These are phyloP conservation scores for Wickerhamomyces bovis DNA, from an alignment of 805 yeast species.

Conservation along the genomic window DNA sequence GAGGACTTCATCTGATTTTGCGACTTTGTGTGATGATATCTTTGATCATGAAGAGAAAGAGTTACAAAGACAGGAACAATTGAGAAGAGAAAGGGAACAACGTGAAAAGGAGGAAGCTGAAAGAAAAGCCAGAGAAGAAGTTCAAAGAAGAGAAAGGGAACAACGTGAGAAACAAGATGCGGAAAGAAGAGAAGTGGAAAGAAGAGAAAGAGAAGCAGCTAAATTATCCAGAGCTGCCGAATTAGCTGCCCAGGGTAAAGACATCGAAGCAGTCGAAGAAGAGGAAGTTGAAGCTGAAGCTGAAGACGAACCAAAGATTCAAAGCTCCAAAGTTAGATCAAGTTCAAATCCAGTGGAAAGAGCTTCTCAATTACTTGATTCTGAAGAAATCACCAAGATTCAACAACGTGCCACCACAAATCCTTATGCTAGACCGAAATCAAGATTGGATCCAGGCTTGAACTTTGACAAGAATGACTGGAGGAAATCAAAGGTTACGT, in stretches of 20 bases:
- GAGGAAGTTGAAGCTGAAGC: conserved; percentile 10
- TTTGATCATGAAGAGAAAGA: conserved; percentile 67
- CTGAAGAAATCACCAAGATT: conserved; percentile 24
- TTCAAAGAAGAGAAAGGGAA: conserved; percentile 7
- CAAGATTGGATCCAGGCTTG: conserved; percentile 39
- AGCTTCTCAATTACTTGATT: conserved; percentile 19
- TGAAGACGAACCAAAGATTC: conserved; percentile 13
- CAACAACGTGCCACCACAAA: conserved; percentile 31
- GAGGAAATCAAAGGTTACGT: conserved; percentile 13
- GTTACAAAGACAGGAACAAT: conserved; percentile 40
- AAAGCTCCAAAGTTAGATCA: conserved; percentile 26
- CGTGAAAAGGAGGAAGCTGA: conserved; percentile 20
- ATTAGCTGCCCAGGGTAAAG: conserved; percentile 8
- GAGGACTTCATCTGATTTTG: conserved; percentile 74
- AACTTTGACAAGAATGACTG: conserved; percentile 20
- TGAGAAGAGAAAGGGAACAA: conserved; percentile 22
- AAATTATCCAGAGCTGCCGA: conserved; percentile 13
- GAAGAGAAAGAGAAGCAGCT: conserved; percentile 21
- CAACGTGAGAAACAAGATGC: conserved; percentile 2
- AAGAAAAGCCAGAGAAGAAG: conserved; percentile 18
- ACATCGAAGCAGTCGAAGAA: conserved; percentile 6
- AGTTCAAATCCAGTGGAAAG: conserved; percentile 31
- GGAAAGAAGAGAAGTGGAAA: conserved; percentile 12
- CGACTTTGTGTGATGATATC: conserved; percentile 68
- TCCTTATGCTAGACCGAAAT: conserved; percentile 37